A percentile compares a stretch with the other conserved stretches of the same genome.
Evolutionary conservation across 495 filamentous ascomycete species (phyloP).

Genomic region (Letharia columbiana): DNA sequence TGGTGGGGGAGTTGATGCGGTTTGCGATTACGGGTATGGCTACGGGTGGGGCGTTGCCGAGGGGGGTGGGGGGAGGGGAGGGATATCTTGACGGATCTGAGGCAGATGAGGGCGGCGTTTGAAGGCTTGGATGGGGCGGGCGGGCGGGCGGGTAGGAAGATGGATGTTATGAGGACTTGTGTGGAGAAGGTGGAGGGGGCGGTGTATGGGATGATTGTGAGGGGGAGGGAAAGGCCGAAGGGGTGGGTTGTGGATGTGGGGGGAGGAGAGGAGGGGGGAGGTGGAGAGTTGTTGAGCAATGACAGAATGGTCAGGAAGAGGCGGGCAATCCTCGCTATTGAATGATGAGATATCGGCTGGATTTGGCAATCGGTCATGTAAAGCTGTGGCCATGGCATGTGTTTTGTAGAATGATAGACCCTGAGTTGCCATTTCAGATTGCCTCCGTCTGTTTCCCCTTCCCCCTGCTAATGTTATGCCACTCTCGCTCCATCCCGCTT

Average conservation of each 20-base stretch:
- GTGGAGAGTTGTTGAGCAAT: conserved; percentile 36
- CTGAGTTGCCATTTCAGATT: background rate
- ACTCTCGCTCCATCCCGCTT: background rate
- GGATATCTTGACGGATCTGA: conserved; percentile 63
- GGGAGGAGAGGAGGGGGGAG: conserved; percentile 33
- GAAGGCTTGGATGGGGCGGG: conserved; percentile 54
- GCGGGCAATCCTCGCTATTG: background rate
- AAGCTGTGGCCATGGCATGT: background rate
- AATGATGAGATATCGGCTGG: background rate
- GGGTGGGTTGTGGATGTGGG: conserved; percentile 85
- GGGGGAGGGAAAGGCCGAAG: conserved; percentile 79
- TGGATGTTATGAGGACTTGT: conserved; percentile 74
- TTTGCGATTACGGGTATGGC: conserved; percentile 81
- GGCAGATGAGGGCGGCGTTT: conserved; percentile 61
- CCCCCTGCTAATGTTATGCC: background rate
- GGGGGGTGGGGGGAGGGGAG: conserved; percentile 18
- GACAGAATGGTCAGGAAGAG: background rate
- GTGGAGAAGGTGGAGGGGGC: conserved; percentile 91
- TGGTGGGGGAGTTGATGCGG: conserved; percentile 91
- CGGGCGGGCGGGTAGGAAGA: conserved; percentile 59
- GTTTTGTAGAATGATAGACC: background rate
- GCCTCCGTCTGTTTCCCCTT: background rate
- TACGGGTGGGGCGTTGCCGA: conserved; percentile 48
- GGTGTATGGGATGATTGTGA: conserved; percentile 74
- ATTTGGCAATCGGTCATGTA: background rate